These are phyloP conservation scores for Podochytrium sp. DNA, from an alignment of 192 early-diverging fungal genomes.

Conservation along the genomic window DNA sequence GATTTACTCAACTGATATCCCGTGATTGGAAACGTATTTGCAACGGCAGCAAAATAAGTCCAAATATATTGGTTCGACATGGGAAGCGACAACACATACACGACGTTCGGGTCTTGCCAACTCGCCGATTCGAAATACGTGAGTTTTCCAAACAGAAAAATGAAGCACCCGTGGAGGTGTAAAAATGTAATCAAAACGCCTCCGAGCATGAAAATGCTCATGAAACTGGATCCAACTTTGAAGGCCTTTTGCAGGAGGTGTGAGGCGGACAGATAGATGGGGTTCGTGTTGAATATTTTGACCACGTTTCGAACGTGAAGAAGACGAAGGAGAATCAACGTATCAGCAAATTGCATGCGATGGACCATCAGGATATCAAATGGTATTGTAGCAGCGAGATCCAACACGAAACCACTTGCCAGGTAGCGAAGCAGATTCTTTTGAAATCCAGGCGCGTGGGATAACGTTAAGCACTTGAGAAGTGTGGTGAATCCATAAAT, in stretches of 20 bases:
- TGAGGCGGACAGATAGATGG: slow-evolving; percentile 24
- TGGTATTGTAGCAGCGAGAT: slow-evolving; percentile 37
- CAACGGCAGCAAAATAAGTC: slow-evolving; percentile 44
- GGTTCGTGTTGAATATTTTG: slow-evolving; percentile 33
- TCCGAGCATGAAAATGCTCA: slow-evolving; percentile 43
- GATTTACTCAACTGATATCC: slow-evolving; percentile 40
- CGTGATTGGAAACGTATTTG: slow-evolving; percentile 48
- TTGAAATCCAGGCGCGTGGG: background rate
- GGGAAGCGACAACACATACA: slow-evolving; percentile 15
- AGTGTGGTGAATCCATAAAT: slow-evolving; percentile 27
- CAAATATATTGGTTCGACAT: slow-evolving; percentile 46
- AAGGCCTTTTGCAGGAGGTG: slow-evolving; percentile 25
- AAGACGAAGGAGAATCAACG: slow-evolving; percentile 34
- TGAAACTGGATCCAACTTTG: slow-evolving; percentile 45
- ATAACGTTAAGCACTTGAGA: slow-evolving; percentile 18
- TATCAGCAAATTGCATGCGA: slow-evolving; percentile 27
- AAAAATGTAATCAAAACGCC: slow-evolving; percentile 39
- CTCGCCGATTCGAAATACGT: slow-evolving; percentile 22
- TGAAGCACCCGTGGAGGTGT: slow-evolving; percentile 46
- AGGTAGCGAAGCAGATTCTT: slow-evolving; percentile 16
- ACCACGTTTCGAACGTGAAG: slow-evolving; percentile 30
- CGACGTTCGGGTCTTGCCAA: slow-evolving; percentile 35
- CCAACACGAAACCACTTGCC: slow-evolving; percentile 15
- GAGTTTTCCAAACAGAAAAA: slow-evolving; percentile 42
- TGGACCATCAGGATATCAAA: slow-evolving; percentile 36